Evolutionary conservation across 352 stramenopile genomes (phyloP).

Genomic region (Phytopythium cucurbitacearum): DNA sequence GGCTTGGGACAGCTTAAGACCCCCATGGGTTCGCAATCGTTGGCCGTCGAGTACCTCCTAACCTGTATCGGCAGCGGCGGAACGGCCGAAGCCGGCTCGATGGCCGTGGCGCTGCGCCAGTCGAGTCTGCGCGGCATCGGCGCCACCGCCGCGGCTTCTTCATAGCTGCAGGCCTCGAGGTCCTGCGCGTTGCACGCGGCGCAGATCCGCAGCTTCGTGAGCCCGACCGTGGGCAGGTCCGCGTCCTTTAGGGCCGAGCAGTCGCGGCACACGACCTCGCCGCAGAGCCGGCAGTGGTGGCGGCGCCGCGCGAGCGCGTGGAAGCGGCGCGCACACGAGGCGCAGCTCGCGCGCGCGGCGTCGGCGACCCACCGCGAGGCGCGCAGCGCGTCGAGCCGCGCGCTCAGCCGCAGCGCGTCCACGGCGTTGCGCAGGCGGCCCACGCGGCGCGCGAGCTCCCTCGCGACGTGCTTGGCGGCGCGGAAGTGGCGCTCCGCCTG

Average conservation of each 20-base stretch:
- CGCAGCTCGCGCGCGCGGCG: constrained; percentile 42
- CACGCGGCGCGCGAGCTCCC: constrained; percentile 51
- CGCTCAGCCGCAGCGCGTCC: constrained; percentile 56
- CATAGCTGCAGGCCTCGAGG: too few species aligned
- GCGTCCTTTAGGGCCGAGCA: constrained; percentile 72
- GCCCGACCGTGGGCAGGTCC: constrained; percentile 58
- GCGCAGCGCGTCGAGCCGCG: constrained; percentile 49
- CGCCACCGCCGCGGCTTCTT: too few species aligned
- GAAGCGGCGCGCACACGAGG: constrained; percentile 63
- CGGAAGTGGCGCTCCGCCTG: constrained; percentile 60
- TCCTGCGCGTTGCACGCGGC: constrained; percentile 34
- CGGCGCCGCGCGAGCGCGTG: constrained; percentile 56
- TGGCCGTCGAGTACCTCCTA: constrained; percentile 8
- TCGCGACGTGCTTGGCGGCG: constrained; percentile 45
- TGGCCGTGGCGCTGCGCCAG: too few species aligned
- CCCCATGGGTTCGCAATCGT: constrained; percentile 3
- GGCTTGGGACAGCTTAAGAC: constrained; percentile 18
- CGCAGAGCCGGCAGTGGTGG: constrained; percentile 75
- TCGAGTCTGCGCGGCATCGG: too few species aligned
- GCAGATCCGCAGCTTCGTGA: constrained; percentile 65
- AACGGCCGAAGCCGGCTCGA: neutral
- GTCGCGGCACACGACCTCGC: constrained; percentile 69
- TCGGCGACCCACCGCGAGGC: constrained; percentile 58
- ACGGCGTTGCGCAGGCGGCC: constrained; percentile 51
- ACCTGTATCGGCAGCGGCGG: constrained; percentile 7